These are phyloP conservation scores for Curvularia sp. DNA, from an alignment of 2,329 filamentous ascomycete genomes.

Conservation along the genomic window DNA sequence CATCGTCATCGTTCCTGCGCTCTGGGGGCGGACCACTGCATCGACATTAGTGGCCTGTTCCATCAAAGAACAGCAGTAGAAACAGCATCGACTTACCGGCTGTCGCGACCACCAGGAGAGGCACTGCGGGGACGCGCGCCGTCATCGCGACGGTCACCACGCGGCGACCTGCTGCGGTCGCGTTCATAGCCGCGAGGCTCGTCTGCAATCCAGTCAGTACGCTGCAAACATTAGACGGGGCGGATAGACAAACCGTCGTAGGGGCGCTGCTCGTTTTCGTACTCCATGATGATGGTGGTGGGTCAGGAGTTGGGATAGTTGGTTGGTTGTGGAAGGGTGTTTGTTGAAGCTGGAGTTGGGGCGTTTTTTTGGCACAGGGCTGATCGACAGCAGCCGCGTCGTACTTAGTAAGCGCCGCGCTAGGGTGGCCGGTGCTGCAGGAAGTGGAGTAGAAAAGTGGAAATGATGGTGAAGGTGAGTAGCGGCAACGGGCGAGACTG, in stretches of 20 bases:
- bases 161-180: constrained; percentile 71
- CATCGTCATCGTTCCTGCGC: constrained; percentile 72
- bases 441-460: constrained; percentile 28
- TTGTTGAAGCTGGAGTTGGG: constrained; percentile 27
- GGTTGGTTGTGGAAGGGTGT: constrained; percentile 32
- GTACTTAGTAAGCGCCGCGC: constrained; percentile 41
- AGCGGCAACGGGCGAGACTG: constrained; percentile 3
- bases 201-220: constrained; percentile 50
- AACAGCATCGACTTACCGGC: constrained; percentile 39
- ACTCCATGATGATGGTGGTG: constrained; percentile 63
- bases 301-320: constrained; percentile 30
- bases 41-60: constrained; percentile 26
- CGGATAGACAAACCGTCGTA: constrained; percentile 66
- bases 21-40: constrained; percentile 57
- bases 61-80: constrained; percentile 1
- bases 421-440: constrained; percentile 31
- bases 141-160: constrained; percentile 59
- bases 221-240: constrained; percentile 13
- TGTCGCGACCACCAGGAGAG: constrained; percentile 65
- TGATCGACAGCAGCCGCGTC: constrained; percentile 42
- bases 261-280: constrained; percentile 69
- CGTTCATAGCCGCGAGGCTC: constrained; percentile 69
- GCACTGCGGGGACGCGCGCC: constrained; percentile 69
- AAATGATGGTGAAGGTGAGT: constrained; percentile 10
- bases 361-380: constrained; percentile 41